Evolutionary conservation across 345 rosid genomes (phyloP).

Genomic region (sweet orange (Citrus sinensis)): DVS_A1.0 CM039168.1:25024501-25025000

Average conservation of each 20-base stretch:
- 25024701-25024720: background rate
- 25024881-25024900: background rate
- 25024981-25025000: constrained; percentile 26
- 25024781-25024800: constrained; percentile 50
- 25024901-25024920: too few relatives aligned
- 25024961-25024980: constrained; percentile 47
- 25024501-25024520: too few relatives aligned
- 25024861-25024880: background rate
- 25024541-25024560: too few relatives aligned
- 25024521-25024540: too few relatives aligned
- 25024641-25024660: too few relatives aligned
- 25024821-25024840: constrained; percentile 80
- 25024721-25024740: constrained; percentile 54
- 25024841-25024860: constrained; percentile 65
- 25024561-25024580: too few relatives aligned
- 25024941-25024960: constrained; percentile 48
- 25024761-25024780: constrained; percentile 36
- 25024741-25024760: constrained; percentile 37
- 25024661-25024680: too few relatives aligned
- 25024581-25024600: too few relatives aligned
- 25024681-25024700: too few relatives aligned
- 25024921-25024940: background rate
- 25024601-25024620: too few relatives aligned
- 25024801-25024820: constrained; percentile 63
- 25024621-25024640: too few relatives aligned